Base-by-base conservation (phyloP, 352 stramenopile species). In the Pythium vanterpoolii region DNA sequence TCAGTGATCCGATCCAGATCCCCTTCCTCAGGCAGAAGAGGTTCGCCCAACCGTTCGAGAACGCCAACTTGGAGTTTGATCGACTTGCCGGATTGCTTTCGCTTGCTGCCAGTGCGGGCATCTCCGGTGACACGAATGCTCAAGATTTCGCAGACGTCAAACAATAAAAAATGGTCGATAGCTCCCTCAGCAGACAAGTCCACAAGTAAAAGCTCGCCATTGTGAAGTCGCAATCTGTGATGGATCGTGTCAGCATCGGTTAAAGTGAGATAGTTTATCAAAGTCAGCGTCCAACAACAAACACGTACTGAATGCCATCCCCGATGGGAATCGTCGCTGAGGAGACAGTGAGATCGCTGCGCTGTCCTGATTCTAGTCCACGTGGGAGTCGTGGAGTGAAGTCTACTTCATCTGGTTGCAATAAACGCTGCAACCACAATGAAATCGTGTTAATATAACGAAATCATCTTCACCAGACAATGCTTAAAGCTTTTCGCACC, bases 81-180 rank as follows among this genome's bases (percentile, higher is more conserved):
- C n/a, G 50, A 46, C 38, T 46, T 50, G 1, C 10, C 28, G 23
- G 21, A 0, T 33, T 53, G 14, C 21, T 64, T 62, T 14, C 47
- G 33, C 39, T 56, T 61, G 21, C 23, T 30, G 21, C 55, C 27
- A 36, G 33, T 24, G 16, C 13, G 24, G n/a, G 44, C 23, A 13
- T 43, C 7, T 18, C 36, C 23, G 16, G 46, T 33, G 2, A 69
- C 16, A 1, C 71, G 64, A 49, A 92, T 88, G 33, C 73, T 82
- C n/a, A 91, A 26, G 39, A 94, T 90, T 64, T 94, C 79, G 59
- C 82, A 92, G 5, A 94, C 81, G 28, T 90, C 71, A 50, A 89
- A 94, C 16, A 92, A 46, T 18, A 92, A 59, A 44, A 84, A 86
- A 60, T 92, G 79, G 46, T 93, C 80, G 33, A 86, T 77, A 28